Percentiles rank a stretch among this genome's conserved stretches.
These are phyloP conservation scores for Geum urbanum DNA, from an alignment of 306 rosid species.

Conservation along the genomic window DNA sequence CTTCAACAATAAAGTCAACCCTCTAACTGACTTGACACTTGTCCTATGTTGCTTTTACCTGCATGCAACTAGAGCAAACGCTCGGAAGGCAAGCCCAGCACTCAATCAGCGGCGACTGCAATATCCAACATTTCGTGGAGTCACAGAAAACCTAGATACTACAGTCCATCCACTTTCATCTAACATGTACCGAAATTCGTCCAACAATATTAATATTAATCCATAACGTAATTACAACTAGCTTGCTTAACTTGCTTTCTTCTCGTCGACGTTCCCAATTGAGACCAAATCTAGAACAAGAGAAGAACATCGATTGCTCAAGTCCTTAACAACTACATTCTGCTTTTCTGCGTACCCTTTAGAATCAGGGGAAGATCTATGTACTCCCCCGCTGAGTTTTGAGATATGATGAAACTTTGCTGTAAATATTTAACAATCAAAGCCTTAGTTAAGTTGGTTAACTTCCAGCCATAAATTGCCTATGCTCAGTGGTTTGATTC, in stretches of 20 bases:
- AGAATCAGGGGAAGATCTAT: too few relatives aligned
- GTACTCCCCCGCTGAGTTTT: too few relatives aligned
- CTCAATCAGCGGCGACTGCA: constrained; percentile 18
- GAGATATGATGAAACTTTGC: too few relatives aligned
- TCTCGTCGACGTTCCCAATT: constrained; percentile 15
- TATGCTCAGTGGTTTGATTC: too few relatives aligned
- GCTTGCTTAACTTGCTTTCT: constrained; percentile 13
- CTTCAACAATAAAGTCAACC: constrained; percentile 44
- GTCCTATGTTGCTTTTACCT: constrained; percentile 12
- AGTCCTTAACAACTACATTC: not conserved
- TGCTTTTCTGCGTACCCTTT: not conserved
- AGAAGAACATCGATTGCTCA: constrained; percentile 14
- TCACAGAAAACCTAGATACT: constrained; percentile 55
- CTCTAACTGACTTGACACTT: constrained; percentile 30
- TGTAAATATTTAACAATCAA: too few relatives aligned
- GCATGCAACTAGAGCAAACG: not conserved
- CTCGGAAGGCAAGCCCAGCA: constrained; percentile 12
- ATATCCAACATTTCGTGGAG: constrained; percentile 32
- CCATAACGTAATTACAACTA: not conserved
- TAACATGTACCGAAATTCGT: constrained; percentile 43
- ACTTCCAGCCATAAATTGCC: too few relatives aligned
- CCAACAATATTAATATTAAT: constrained; percentile 32
- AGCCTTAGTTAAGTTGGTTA: too few relatives aligned
- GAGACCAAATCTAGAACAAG: constrained; percentile 7
- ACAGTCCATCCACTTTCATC: constrained; percentile 68